A percentile compares a stretch with the other conserved stretches of the same genome.
Conservation (phyloP, 2,329 filamentous ascomycete genomes). For the Emericellopsis atlantica region DNA sequence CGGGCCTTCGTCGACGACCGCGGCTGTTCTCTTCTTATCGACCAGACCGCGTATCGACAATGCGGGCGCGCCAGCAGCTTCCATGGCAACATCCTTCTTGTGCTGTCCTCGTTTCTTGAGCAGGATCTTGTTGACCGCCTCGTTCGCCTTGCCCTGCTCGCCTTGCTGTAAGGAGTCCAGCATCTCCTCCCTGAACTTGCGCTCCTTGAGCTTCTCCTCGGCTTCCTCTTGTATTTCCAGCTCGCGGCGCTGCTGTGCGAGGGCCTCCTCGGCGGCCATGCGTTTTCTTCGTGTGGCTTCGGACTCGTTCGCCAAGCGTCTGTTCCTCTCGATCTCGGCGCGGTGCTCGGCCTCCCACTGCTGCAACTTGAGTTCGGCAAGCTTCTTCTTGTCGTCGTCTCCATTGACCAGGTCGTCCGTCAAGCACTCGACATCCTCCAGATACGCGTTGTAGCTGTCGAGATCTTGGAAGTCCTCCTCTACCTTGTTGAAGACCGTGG, state of each 20-base stretch:
- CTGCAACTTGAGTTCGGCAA: constrained; percentile 29
- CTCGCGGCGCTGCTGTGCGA: constrained; percentile 43
- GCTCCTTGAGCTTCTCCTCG: constrained; percentile 52
- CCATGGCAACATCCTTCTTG: constrained; percentile 18
- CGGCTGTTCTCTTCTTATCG: constrained; percentile 33
- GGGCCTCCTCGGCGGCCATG: constrained; percentile 54
- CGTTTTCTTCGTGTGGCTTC: constrained; percentile 38
- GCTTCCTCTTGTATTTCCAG: constrained; percentile 56
- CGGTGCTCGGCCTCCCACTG: constrained; percentile 65
- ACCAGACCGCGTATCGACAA: constrained; percentile 73
- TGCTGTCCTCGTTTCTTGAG: constrained; percentile 61
- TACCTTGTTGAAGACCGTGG: constrained; percentile 69
- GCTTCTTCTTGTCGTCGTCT: constrained; percentile 45
- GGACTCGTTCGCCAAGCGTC: constrained; percentile 38
- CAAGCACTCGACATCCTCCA: constrained; percentile 82
- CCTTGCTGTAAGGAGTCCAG: constrained; percentile 56
- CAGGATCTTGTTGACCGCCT: constrained; percentile 46
- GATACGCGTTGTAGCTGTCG: constrained; percentile 80
- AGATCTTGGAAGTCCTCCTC: constrained; percentile 87
- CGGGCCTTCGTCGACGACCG: constrained; percentile 45
- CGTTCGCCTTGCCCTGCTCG: constrained; percentile 44
- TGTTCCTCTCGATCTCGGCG: constrained; percentile 52
- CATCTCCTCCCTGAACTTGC: constrained; percentile 53
- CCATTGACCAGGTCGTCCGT: constrained; percentile 78
- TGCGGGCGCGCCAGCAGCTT: constrained; percentile 16